Conservation (phyloP, 768 basidiomycete species). For the Wakefieldia striispora region DNA sequence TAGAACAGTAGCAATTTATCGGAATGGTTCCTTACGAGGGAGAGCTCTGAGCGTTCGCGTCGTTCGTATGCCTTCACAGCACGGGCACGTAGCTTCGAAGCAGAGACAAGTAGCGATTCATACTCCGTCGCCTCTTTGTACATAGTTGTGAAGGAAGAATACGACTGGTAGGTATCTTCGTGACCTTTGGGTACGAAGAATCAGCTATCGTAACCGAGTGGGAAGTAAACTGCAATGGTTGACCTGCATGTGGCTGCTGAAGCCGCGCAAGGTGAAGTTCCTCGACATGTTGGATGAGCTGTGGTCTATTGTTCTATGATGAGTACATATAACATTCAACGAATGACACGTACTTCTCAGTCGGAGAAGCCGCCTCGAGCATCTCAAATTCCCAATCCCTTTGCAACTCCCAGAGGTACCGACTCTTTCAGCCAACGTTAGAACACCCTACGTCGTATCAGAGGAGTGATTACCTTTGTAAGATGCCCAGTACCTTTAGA, state of each 20-base stretch:
- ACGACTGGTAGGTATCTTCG: constrained; percentile 79
- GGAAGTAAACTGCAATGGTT: constrained; percentile 4
- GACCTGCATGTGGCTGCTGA: constrained; percentile 74
- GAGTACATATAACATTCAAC: background rate
- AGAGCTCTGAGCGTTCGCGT: constrained; percentile 60
- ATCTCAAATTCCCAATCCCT: constrained; percentile 73
- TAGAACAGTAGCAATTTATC: background rate
- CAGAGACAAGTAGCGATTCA: constrained; percentile 69
- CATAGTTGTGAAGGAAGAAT: constrained; percentile 86
- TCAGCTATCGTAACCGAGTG: background rate
- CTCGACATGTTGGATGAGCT: constrained; percentile 52
- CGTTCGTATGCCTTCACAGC: constrained; percentile 60
- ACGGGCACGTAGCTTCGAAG: constrained; percentile 67
- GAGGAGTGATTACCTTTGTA: constrained; percentile 46
- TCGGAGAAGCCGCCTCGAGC: constrained; percentile 46
- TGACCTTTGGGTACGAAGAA: constrained; percentile 47
- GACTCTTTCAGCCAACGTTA: constrained; percentile 48
- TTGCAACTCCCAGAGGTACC: constrained; percentile 66
- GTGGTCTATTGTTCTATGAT: constrained; percentile 32
- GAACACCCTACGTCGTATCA: constrained; percentile 6
- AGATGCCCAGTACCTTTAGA: constrained; percentile 59
- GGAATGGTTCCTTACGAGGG: constrained; percentile 46
- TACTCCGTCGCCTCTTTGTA: constrained; percentile 75
- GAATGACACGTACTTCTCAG: constrained; percentile 43
- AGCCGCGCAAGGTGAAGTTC: constrained; percentile 63